Percentiles rank a stretch among this genome's conserved stretches.
phyloP scores from a whole-genome alignment of 2,329 filamentous ascomycete species.

The Pestalotiopsis sp. region DNA sequence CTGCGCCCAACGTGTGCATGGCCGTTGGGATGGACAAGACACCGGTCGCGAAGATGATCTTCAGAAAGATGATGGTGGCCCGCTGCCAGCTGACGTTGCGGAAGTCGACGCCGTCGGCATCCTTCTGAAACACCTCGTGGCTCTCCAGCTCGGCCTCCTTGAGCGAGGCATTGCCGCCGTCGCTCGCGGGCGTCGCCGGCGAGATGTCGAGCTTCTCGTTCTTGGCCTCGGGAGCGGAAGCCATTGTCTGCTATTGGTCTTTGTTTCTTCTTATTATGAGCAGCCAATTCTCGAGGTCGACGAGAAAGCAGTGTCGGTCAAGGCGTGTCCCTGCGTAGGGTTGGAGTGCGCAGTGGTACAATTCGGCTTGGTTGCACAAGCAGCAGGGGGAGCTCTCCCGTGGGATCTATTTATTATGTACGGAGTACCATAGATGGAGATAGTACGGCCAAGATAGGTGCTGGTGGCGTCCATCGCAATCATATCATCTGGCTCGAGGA shows the following conservation, averaged over 20 bases:
- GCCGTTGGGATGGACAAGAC: constrained; percentile 27
- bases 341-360: neutral
- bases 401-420: neutral
- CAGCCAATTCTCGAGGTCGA: neutral
- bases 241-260: neutral
- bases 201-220: constrained; percentile 12
- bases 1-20: constrained; percentile 24
- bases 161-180: neutral
- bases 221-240: constrained; percentile 1
- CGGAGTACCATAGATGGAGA: neutral
- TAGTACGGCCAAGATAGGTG: neutral
- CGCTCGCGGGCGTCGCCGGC: constrained; percentile 1
- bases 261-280: neutral
- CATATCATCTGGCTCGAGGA: neutral
- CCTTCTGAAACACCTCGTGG: constrained; percentile 49
- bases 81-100: constrained; percentile 53
- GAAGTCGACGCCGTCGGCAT: constrained; percentile 49
- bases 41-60: constrained; percentile 34
- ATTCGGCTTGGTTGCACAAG: neutral
- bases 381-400: neutral
- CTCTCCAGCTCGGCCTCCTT: constrained; percentile 20
- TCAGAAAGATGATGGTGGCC: constrained; percentile 53
- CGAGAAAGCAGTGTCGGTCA: neutral
- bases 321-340: neutral
- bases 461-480: neutral